phyloP scores from a whole-genome alignment of 768 basidiomycete genomes.

The Lentinula sp. region DNA sequence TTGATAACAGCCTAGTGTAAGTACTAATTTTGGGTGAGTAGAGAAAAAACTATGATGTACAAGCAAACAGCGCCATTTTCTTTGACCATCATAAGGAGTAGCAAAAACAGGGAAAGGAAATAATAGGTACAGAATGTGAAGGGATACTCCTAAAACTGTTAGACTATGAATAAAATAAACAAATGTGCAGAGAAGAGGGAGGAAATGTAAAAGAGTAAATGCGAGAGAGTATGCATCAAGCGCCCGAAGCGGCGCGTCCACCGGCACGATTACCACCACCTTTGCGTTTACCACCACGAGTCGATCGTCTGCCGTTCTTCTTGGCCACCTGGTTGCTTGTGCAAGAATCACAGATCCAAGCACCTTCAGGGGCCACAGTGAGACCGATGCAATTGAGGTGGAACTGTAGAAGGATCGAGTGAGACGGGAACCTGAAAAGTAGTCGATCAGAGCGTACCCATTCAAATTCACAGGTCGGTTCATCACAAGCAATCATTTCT shows the following conservation, averaged over 20 bases:
- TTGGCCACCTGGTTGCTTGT: constrained; percentile 48
- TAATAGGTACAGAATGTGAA: neutral
- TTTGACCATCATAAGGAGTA: neutral
- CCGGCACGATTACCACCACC: constrained; percentile 6
- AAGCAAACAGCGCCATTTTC: neutral
- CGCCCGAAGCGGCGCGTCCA: constrained; percentile 1
- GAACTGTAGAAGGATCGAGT: constrained; percentile 43
- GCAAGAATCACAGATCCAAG: constrained; percentile 75
- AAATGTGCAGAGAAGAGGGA: neutral
- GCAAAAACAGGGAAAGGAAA: neutral
- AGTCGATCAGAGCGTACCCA: constrained; percentile 61
- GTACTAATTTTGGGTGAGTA: neutral
- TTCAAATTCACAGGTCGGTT: constrained; percentile 72
- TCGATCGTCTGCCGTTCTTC: constrained; percentile 42
- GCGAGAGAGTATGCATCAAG: neutral
- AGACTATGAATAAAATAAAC: neutral
- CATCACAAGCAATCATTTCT: constrained; percentile 95
- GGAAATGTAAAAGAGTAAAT: too few relatives aligned
- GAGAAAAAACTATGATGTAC: neutral
- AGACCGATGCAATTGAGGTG: constrained; percentile 74
- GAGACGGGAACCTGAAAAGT: constrained; percentile 6
- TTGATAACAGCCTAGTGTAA: too few relatives aligned
- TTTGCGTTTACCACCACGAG: constrained; percentile 46
- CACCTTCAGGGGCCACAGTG: constrained; percentile 56
- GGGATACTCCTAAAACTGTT: neutral